A percentile compares a stretch with the other conserved stretches of the same genome.
phyloP scores from a whole-genome alignment of 805 yeast species.

The Ogataea wickerhamii region DNA sequence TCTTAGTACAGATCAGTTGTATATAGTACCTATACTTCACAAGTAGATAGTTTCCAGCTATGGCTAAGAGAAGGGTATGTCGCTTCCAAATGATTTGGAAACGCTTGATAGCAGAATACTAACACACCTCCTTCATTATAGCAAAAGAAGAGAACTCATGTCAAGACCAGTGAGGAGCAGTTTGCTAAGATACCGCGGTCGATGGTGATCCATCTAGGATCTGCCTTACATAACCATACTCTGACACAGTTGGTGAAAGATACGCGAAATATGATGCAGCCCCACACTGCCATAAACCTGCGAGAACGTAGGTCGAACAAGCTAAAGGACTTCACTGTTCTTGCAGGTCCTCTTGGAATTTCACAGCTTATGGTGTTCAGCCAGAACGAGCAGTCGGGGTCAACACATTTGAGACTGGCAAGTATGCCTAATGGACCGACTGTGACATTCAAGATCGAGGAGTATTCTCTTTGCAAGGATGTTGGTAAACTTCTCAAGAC shows the following conservation, averaged over 20 bases:
- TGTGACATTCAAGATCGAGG: constrained; percentile 70
- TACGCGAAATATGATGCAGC: constrained; percentile 88
- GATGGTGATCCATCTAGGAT: constrained; percentile 88
- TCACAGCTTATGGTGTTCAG: constrained; percentile 84
- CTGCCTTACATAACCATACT: constrained; percentile 70
- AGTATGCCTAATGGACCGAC: constrained; percentile 95
- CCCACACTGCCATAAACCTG: constrained; percentile 89
- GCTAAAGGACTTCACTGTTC: constrained; percentile 90
- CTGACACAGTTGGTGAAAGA: constrained; percentile 82
- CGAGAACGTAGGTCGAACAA: constrained; percentile 84
- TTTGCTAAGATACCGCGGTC: constrained; percentile 78
- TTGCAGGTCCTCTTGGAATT: constrained; percentile 96
- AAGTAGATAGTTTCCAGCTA: no score
- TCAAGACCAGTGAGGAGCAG: constrained; percentile 58
- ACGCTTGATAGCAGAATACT: no score
- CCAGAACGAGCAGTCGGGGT: constrained; percentile 73
- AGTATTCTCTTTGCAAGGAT: constrained; percentile 80
- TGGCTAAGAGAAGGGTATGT: constrained; percentile 38
- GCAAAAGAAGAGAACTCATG: constrained; percentile 87
- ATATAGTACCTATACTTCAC: no score
- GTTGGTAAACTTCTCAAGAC: constrained; percentile 62
- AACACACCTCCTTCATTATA: constrained; percentile 23
- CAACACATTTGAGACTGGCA: constrained; percentile 76
- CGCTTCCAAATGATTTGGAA: no score
- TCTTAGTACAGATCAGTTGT: no score